Base-by-base conservation (phyloP, 768 basidiomycete genomes). In the Lenzites betulinus region DNA sequence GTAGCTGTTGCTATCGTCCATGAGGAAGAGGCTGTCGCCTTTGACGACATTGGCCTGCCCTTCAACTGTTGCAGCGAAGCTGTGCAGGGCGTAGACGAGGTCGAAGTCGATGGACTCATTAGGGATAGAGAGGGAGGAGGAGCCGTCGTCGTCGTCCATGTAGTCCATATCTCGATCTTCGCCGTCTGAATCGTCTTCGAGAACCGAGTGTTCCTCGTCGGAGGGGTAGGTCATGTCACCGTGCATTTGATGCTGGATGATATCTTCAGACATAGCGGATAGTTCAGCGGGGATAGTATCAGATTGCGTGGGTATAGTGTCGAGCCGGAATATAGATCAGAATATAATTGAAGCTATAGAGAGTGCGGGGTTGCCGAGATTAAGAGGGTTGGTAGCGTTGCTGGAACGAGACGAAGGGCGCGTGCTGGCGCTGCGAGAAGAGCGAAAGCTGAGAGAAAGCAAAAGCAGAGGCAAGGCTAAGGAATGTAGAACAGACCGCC, bases 11-110 rank as follows among this genome's bases (percentile, higher is more conserved):
- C 89, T 93, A 74, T 99, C 97, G 77, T 99, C 97, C 84, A 98
- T 93, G 44, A 99, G 80, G 71, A 94, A 89, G 47, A 99, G 82
- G 63, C 92, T 92, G 80, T 99, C 96, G 25, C 97, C 97, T 75
- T 98, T 98, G 74, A 97, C 93, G 65, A 99, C 97, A 66, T 92
- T 97, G 2, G 97, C 97, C 76, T 99, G 97, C 25, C 97, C 97
- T 69, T 98, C 96, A 36, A 98, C 95, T 0, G 97, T 98, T 0
- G 97, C 97, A 4, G 95, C 90, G 74, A 98, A 98, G 66, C 91
- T 95, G 72, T 96, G 95, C 28, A 98, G 80, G n/a, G 90, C 88
- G 68, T 94, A 95, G 22, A 96, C 92, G 68, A 93, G 81, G 74
- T 92, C 92, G 71, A 93, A 95, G 81, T 95, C 92, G 70, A 95